These are phyloP conservation scores for Neofusicoccum parvum DNA, from an alignment of 2,329 filamentous ascomycete genomes.

Conservation along the genomic window DNA sequence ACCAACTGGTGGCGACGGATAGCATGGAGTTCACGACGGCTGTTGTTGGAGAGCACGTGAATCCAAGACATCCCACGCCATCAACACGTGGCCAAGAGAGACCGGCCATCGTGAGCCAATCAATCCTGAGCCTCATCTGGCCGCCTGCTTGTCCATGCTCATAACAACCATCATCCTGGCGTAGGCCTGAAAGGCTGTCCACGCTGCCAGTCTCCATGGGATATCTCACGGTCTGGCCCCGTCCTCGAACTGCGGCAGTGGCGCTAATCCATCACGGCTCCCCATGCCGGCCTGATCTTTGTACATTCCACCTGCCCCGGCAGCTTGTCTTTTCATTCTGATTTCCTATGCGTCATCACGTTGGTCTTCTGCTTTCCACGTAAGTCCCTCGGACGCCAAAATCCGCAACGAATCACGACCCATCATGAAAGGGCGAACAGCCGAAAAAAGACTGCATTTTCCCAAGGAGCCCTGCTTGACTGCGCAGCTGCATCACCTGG, in stretches of 20 bases:
- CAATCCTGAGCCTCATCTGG: background rate
- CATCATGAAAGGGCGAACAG: background rate
- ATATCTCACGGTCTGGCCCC: background rate
- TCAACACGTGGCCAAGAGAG: background rate
- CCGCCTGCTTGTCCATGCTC: background rate
- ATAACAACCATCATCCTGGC: background rate
- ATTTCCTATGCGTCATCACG: background rate
- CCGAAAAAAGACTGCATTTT: constrained; percentile 10
- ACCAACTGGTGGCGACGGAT: background rate
- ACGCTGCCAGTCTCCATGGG: background rate
- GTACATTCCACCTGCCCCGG: background rate
- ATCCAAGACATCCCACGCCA: background rate
- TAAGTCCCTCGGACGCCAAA: background rate
- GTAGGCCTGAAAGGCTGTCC: background rate
- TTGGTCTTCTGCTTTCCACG: background rate
- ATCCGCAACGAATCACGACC: background rate
- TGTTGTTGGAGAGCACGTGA: background rate
- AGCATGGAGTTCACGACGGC: background rate
- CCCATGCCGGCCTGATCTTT: background rate
- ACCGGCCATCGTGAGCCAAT: background rate
- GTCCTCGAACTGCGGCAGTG: background rate
- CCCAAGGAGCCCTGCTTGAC: background rate
- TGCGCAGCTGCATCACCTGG: background rate
- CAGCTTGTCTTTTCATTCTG: background rate
- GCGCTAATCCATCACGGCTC: background rate